Conservation (phyloP, 495 filamentous ascomycete species). For the Trichoderma erinaceum region DNA sequence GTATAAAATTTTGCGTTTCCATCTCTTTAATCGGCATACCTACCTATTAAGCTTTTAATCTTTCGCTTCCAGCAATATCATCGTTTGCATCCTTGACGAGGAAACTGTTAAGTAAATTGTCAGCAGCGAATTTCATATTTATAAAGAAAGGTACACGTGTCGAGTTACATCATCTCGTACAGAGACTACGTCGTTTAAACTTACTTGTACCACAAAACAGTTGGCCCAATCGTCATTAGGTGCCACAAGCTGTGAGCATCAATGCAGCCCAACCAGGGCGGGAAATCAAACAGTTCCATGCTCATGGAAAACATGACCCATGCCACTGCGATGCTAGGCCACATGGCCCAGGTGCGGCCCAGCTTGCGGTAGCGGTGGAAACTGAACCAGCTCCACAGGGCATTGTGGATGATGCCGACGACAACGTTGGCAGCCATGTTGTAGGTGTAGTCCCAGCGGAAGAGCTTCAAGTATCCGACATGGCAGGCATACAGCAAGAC, state of each 20-base stretch:
- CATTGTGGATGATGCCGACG: slow-evolving; percentile 71
- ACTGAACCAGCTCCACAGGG: slow-evolving; percentile 82
- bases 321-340: slow-evolving; percentile 87
- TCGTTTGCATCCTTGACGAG: slow-evolving; percentile 72
- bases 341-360: slow-evolving; percentile 70
- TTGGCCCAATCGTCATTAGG: slow-evolving; percentile 81
- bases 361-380: slow-evolving; percentile 63
- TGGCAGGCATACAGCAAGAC: slow-evolving; percentile 65
- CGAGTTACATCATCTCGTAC: neutral
- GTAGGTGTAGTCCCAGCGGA: slow-evolving; percentile 91
- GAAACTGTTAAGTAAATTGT: slow-evolving; percentile 47
- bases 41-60: slow-evolving; percentile 30
- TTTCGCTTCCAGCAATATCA: slow-evolving; percentile 49
- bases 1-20: neutral
- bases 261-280: slow-evolving; percentile 71
- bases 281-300: slow-evolving; percentile 88
- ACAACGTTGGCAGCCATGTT: slow-evolving; percentile 95
- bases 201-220: slow-evolving; percentile 93
- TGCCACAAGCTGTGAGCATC: slow-evolving; percentile 98
- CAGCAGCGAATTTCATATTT: neutral
- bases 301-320: slow-evolving; percentile 94
- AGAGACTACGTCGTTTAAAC: slow-evolving; percentile 29
- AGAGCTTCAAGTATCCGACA: slow-evolving; percentile 75
- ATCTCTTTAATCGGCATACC: neutral
- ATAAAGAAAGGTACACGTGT: too few species aligned